phyloP scores from a whole-genome alignment of 345 rosid species.

The Raphanus sativus region DNA sequence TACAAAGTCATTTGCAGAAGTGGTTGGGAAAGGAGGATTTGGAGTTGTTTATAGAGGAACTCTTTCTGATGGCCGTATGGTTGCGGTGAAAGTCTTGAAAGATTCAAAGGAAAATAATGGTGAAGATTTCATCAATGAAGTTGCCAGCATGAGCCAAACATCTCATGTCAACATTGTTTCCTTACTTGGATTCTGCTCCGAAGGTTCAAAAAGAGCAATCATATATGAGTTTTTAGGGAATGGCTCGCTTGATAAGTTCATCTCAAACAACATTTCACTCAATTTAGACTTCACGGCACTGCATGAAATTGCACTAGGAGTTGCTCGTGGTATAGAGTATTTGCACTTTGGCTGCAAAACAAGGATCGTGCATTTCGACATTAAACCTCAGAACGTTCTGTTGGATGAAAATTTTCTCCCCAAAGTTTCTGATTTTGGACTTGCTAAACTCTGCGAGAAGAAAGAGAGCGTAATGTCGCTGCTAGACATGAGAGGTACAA shows the following conservation, averaged over 20 bases:
- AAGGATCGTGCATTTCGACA: background rate
- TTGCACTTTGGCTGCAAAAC: background rate
- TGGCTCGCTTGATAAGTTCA: background rate
- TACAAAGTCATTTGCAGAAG: background rate
- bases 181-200: background rate
- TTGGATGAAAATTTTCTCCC: background rate
- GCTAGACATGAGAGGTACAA: conserved; percentile 43
- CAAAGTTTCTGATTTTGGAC: conserved; percentile 55
- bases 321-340: background rate
- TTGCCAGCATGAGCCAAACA: background rate
- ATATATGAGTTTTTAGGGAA: background rate
- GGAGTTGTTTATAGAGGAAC: background rate
- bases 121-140: background rate
- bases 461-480: conserved; percentile 41
- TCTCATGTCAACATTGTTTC: background rate
- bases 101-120: background rate
- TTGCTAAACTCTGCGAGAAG: conserved; percentile 44
- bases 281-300: background rate
- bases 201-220: background rate
- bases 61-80: background rate
- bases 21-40: background rate
- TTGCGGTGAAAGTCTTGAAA: background rate
- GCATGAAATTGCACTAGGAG: background rate
- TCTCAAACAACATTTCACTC: background rate
- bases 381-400: background rate